Evolutionary conservation across 441 rosid species (phyloP), one percentile per base, ranked within the genome.

Genomic region (Gossypium aridum): DNA sequence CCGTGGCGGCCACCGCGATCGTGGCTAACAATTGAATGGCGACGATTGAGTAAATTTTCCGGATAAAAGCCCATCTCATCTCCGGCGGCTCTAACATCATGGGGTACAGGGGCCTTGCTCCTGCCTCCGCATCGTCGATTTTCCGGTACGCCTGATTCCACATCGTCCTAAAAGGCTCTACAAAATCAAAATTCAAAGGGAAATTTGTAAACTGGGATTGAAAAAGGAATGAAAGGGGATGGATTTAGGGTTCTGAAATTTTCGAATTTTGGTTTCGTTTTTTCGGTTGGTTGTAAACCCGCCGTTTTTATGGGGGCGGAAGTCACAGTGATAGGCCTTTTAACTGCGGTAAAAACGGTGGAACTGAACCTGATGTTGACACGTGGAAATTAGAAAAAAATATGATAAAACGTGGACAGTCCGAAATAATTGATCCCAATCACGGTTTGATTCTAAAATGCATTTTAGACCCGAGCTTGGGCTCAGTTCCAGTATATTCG

Each of bases 131-230:
- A 12, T 59, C 64, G 12, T 59, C 64, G 14, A 59, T 23, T 59
- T 59, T 59, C 64, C 64, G 64, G 64, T 59, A 59, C 34, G 64
- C 64, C 31, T 59, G 64, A 59, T 59, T 23, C 64, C 64, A 59
- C 64, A 59, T 59, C 64, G 0, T 59, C 34, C 34, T 9, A 8
- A 57, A 20, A 57, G 23, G 5, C 62, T 57, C 13, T 45, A 45
- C 3, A 23, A 60, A 60, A 23, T 3, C 16, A 23, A 60, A 47
- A 47, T 60, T 25, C 14, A 22, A 20, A 19, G 5, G 20, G 13
- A 56, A 59, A 23, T 12, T 59, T 13, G 25, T 12, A 2, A 25
- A 23, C 34, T 60, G 7, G 34, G 17, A 23, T 23, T 60, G 34
- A 25, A 59, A 59, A 59, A 23, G 31, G 63, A 22, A 10, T 54